Evolutionary conservation across 1,139 yeast species (phyloP), one percentile per base, ranked within the genome.

Genomic region (Debaryomyces coudertii): DNA sequence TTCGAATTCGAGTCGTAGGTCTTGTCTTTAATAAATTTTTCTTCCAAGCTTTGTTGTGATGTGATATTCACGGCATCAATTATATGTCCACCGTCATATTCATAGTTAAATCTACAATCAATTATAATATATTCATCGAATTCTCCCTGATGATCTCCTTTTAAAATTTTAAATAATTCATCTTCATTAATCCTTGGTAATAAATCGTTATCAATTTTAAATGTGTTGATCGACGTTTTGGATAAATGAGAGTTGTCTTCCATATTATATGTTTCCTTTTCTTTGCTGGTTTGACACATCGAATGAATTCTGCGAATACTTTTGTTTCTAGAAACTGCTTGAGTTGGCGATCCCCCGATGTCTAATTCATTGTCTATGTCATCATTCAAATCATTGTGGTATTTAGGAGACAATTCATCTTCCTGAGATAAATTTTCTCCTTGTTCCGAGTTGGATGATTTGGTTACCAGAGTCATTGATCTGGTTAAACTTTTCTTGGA

Each of bases 91-190:
- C 99, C 98, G 33, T 79, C 76, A 63, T 70, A 95, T 66, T 93
- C 99, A 69, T 93, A 93, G 56, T 85, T 90, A 60, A 93, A 93
- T 43, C 99, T 79, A 62, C 98, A 90, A 66, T 93, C 99, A 11
- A 95, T 74, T 29, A 93, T 70, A 6, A 80, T 57, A 42, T 80
- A 72, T 33, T 83, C 80, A 53, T 84, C 85, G 61, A 85, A 92
- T 42, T 71, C 71, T 27, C 76, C 68, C 14, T 64, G 55, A 62
- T 77, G 80, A 12, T 73, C 62, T 36, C 90, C 87, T 49, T 77
- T 79, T 33, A 90, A 64, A 35, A 92, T 79, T 36, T 76, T 76
- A 52, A 80, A 76, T 60, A 93, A 68, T 36, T 90, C 85, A 34
- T 75, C 76, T 25, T 82, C 84, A 44, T 77, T 77, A 47, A 93